phyloP scores from a whole-genome alignment of 176 grass and related monocot genomes.

The Phragmites australis region DNA sequence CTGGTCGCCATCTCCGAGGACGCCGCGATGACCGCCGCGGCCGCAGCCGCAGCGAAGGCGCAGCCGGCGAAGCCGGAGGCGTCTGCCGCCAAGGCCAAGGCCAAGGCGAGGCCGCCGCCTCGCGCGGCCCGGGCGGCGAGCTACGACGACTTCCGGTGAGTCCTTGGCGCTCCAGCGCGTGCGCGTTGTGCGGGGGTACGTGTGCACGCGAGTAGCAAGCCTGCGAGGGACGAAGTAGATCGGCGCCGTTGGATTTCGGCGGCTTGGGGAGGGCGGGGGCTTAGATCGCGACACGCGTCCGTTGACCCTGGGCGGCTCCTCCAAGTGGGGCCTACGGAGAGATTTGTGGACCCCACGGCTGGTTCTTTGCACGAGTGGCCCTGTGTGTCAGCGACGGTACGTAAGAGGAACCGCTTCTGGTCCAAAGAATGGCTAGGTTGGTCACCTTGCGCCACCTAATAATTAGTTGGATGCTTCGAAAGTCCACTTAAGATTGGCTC shows the following conservation, averaged over 20 bases:
- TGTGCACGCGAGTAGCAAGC: neutral
- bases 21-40: constrained; percentile 27
- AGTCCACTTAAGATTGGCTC: neutral
- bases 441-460: neutral
- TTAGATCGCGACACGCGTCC: neutral
- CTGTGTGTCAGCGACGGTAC: too few species aligned
- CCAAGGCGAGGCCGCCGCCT: constrained; percentile 13
- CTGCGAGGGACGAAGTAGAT: neutral
- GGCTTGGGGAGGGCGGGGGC: neutral
- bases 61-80: constrained; percentile 30
- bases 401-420: too few species aligned
- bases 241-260: neutral
- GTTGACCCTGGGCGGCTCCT: neutral
- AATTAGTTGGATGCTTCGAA: neutral
- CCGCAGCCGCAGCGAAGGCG: neutral
- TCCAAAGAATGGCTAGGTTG: constrained; percentile 11
- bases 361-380: too few species aligned
- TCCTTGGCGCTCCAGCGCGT: too few species aligned
- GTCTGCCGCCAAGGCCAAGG: neutral
- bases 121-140: constrained; percentile 26
- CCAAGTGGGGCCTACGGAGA: neutral
- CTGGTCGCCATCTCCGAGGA: constrained; percentile 73
- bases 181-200: neutral
- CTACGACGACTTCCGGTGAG: constrained; percentile 73
- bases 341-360: neutral